phyloP scores from a whole-genome alignment of 768 basidiomycete species.

The Lepiota venenata region DNA sequence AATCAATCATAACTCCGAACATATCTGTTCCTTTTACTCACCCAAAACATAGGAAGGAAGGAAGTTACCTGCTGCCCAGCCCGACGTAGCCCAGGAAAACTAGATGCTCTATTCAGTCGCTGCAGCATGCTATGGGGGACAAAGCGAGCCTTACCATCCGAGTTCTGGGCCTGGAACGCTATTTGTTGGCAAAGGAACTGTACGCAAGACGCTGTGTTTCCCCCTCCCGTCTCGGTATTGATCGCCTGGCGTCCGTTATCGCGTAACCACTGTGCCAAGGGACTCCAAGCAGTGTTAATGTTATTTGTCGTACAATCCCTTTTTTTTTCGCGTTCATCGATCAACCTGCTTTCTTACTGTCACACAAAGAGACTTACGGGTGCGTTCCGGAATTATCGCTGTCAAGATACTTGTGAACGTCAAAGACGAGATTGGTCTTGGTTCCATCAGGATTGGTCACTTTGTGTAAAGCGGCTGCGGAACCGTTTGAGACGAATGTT shows the following conservation, averaged over 20 bases:
- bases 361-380: constrained; percentile 13
- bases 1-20: too few relatives aligned
- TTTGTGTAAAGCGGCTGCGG: constrained; percentile 41
- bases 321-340: neutral
- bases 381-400: constrained; percentile 39
- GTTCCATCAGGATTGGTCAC: constrained; percentile 46
- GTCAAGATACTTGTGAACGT: constrained; percentile 65
- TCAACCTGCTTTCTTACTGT: neutral
- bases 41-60: constrained; percentile 32
- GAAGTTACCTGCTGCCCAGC: constrained; percentile 63
- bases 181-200: constrained; percentile 43
- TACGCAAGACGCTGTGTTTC: constrained; percentile 45
- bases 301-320: constrained; percentile 53
- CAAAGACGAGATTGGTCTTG: constrained; percentile 46
- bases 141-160: constrained; percentile 35
- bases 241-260: constrained; percentile 49
- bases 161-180: constrained; percentile 41
- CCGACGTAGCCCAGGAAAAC: constrained; percentile 52
- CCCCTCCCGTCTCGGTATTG: constrained; percentile 61
- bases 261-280: constrained; percentile 48
- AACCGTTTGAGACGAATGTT: constrained; percentile 48
- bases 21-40: neutral
- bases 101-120: constrained; percentile 13
- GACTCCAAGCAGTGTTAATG: constrained; percentile 41
- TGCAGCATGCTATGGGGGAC: neutral